Evolutionary conservation across 2,329 filamentous ascomycete genomes (phyloP), one percentile per base, ranked within the genome.

Genomic region (Helotiales sp.): DNA sequence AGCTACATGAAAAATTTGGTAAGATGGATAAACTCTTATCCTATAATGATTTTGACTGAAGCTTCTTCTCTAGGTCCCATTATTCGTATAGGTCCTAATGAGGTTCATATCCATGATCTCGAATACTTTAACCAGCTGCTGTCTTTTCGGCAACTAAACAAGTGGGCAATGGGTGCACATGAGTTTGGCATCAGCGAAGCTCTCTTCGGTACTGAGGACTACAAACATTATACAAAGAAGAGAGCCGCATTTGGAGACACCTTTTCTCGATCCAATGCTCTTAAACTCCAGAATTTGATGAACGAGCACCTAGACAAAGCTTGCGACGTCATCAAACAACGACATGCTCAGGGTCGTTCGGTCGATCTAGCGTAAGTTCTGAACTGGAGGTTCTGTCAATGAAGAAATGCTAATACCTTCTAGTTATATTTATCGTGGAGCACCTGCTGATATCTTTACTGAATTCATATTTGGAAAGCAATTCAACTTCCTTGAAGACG

Each of bases 151-250:
- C 33, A 33, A 38, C 33, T 51, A 6, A 51, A 51, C 30, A 51
- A 51, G n/a, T 51, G 48, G 48, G 48, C 48, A 36, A 51, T 51
- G 48, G 27, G 17, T 4, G 48, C 24, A 10, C 31, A 51, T 30
- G 31, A 38, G 17, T 51, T 51, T 27, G 48, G 48, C 4, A 51
- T 51, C 31, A 51, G 48, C 33, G 48, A 51, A 17, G 33, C 48
- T 25, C 6, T 51, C 10, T 51, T 51, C 33, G 48, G 48, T 5
- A 51, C 48, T 4, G 48, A 51, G 27, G 48, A 51, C 31, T 51
- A 51, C 25, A 51, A 51, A 27, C 48, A 51, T 12, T 51, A 38
- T 17, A 51, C 48, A 15, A 51, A 38, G 31, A 51, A 51, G 48
- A 38, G 48, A 38, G 48, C 48, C 29, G 48, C 48, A 4, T 51